Conservation (phyloP, 805 yeast species). For the Grigorovia transvaalensis region DNA sequence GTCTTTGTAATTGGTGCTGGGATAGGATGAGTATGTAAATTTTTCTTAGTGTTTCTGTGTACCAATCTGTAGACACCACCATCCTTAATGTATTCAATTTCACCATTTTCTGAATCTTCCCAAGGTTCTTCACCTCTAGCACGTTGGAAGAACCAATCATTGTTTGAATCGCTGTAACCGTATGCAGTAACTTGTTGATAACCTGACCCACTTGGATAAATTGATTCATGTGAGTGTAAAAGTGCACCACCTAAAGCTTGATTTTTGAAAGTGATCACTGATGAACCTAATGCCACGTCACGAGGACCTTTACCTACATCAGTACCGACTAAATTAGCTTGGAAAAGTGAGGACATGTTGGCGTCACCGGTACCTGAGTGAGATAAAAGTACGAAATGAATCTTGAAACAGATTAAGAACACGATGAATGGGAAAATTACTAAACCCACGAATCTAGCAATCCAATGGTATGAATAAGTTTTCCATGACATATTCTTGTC, state of each 20-base stretch:
- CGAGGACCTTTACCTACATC: constrained; percentile 59
- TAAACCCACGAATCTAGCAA: constrained; percentile 49
- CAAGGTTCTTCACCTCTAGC: constrained; percentile 33
- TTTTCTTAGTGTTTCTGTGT: constrained; percentile 61
- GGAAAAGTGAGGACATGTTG: constrained; percentile 71
- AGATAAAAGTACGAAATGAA: constrained; percentile 65
- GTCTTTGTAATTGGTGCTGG: constrained; percentile 64
- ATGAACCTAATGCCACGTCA: constrained; percentile 57
- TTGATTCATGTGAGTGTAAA: constrained; percentile 79
- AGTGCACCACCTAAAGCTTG: constrained; percentile 72
- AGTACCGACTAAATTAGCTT: constrained; percentile 64
- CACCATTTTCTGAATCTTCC: constrained; percentile 15
- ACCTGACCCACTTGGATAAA: constrained; percentile 84
- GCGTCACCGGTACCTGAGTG: constrained; percentile 80
- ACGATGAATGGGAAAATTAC: constrained; percentile 54
- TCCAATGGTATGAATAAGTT: constrained; percentile 51
- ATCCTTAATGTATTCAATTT: constrained; percentile 36
- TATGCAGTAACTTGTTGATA: constrained; percentile 95
- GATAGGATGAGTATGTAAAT: constrained; percentile 77
- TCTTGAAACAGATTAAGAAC: constrained; percentile 57
- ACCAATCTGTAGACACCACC: constrained; percentile 61
- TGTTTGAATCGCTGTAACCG: constrained; percentile 79
- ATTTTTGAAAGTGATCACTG: constrained; percentile 37
- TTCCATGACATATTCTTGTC: constrained; percentile 44
- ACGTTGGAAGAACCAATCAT: constrained; percentile 65